Evolutionary conservation across 805 yeast species (phyloP).

Genomic region (Cyberlindnera xishuangbannaensis): DNA sequence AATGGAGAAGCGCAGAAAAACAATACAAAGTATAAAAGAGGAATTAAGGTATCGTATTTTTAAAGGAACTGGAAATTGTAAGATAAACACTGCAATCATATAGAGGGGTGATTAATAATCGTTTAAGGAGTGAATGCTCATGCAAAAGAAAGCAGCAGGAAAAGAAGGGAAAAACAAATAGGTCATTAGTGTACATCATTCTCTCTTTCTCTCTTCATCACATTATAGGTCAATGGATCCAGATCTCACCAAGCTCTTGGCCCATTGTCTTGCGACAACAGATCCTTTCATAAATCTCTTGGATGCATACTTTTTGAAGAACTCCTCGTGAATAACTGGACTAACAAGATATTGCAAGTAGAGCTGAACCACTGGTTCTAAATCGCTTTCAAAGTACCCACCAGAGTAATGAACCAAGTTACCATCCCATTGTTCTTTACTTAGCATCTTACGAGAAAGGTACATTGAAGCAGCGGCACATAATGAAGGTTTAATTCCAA

Average conservation of each 20-base stretch:
- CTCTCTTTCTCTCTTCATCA: too few species aligned
- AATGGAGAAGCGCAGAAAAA: neutral
- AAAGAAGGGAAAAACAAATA: neutral
- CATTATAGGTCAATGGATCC: conserved; percentile 8
- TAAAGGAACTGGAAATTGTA: too few species aligned
- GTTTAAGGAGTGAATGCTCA: neutral
- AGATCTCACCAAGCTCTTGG: conserved; percentile 39
- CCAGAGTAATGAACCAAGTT: conserved; percentile 89
- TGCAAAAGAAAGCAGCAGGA: neutral
- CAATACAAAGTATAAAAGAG: neutral
- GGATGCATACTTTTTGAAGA: conserved; percentile 88
- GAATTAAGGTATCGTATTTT: neutral
- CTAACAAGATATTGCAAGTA: conserved; percentile 70
- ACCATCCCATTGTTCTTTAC: conserved; percentile 70
- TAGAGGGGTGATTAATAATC: neutral
- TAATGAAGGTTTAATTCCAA: conserved; percentile 68
- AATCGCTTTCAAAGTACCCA: conserved; percentile 70
- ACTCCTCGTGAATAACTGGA: conserved; percentile 87
- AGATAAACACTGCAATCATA: too few species aligned
- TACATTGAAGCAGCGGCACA: conserved; percentile 88
- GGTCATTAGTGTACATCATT: conserved; percentile 13
- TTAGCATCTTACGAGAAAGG: conserved; percentile 66
- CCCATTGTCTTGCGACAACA: conserved; percentile 57
- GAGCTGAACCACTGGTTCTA: conserved; percentile 65
- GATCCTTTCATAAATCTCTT: conserved; percentile 84